These are phyloP conservation scores for Hyphochytrium catenoides DNA, from an alignment of 352 stramenopile genomes.

Conservation along the genomic window DNA sequence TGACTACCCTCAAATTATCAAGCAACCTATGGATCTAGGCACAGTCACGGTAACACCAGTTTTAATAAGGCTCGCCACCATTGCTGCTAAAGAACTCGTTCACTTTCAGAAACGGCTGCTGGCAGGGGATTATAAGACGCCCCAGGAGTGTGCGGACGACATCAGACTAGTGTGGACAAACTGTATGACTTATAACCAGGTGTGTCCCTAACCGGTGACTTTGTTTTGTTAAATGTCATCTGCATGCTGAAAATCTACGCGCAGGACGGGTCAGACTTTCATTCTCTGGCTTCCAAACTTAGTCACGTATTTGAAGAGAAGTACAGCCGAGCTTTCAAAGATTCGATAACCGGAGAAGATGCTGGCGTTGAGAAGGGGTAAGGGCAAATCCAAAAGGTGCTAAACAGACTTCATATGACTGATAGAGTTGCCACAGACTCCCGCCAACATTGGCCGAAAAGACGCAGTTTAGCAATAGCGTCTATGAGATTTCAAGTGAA, in stretches of 20 bases:
- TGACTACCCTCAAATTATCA: constrained; percentile 13
- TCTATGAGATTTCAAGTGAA: constrained; percentile 51
- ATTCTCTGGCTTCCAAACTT: constrained; percentile 48
- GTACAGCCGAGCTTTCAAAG: not conserved
- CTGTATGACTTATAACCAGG: constrained; percentile 12
- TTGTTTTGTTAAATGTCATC: too few species aligned
- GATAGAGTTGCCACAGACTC: not conserved
- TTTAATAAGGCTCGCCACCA: too few species aligned
- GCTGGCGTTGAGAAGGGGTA: not conserved
- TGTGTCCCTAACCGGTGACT: too few species aligned
- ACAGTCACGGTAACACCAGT: constrained; percentile 5
- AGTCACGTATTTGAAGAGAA: constrained; percentile 64
- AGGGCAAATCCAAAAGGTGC: not conserved
- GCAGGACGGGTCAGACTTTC: constrained; percentile 58
- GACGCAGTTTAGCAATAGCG: constrained; percentile 60
- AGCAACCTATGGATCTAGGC: constrained; percentile 13
- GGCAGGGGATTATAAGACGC: constrained; percentile 9
- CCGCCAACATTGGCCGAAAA: constrained; percentile 39
- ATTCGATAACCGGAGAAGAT: constrained; percentile 8
- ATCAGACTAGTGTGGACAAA: constrained; percentile 12
- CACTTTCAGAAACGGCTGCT: constrained; percentile 5
- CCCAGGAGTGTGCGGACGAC: constrained; percentile 11
- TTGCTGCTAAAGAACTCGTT: not conserved
- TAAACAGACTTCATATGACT: not conserved
- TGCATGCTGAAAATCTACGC: not conserved